Conservation (phyloP, 768 basidiomycete species). For the Rhodotorula babjevae region DNA sequence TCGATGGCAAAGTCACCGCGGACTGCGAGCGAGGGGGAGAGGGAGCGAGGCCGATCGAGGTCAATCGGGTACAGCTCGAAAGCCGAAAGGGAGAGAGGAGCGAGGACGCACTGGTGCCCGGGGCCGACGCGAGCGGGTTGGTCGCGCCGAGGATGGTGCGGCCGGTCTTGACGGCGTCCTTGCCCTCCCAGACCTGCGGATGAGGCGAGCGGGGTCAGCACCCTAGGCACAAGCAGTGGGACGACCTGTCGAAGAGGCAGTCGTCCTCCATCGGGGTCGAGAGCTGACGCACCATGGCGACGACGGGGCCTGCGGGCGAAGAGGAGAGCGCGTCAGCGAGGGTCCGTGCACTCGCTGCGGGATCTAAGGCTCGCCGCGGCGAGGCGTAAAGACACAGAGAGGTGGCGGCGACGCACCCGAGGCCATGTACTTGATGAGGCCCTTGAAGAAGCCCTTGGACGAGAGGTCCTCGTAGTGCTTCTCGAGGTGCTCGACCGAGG, state of each 20-base stretch:
- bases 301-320: constrained; percentile 68
- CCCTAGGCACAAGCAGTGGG: no score
- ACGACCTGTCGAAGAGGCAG: no score
- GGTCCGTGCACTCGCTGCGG: no score
- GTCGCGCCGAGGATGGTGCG: constrained; percentile 56
- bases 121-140: constrained; percentile 83
- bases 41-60: no score
- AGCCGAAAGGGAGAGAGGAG: no score
- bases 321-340: constrained; percentile 1
- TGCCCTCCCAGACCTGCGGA: constrained; percentile 71
- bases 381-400: no score
- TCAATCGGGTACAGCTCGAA: no score
- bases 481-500: constrained; percentile 79
- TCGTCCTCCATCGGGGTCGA: no score
- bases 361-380: no score
- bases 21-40: constrained; percentile 15
- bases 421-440: constrained; percentile 91
- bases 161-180: constrained; percentile 51
- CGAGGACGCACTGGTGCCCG: constrained; percentile 55
- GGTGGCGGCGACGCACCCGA: constrained; percentile 48
- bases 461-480: constrained; percentile 92
- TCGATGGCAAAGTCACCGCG: constrained; percentile 56
- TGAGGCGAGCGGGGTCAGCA: no score
- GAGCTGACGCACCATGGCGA: constrained; percentile 70
- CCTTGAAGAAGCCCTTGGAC: constrained; percentile 59